Evolutionary conservation across 495 filamentous ascomycete species (phyloP), one percentile per base, ranked within the genome.

Genomic region (Rhizodiscina lignyota): DNA sequence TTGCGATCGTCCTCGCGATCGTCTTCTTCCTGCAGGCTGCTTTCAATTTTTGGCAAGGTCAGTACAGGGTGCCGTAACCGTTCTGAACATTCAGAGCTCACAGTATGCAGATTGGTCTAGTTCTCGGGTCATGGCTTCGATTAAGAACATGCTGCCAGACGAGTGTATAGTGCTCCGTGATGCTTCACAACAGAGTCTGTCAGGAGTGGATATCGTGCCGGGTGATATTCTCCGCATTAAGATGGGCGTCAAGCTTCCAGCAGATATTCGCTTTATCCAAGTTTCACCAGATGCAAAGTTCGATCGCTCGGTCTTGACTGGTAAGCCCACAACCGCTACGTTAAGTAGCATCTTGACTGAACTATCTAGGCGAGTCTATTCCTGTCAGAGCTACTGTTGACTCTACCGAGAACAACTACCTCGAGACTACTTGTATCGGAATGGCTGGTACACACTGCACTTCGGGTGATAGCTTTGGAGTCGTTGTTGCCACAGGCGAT

Each of bases 371-470:
- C 21, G 74, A 80, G 56, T 71, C 75, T 4, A 57, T 69, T 16
- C 74, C 75, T 23, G 52, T 80, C 13, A 58, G 61, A 5, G 77
- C 70, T 4, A 59, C 67, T 2, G 64, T 70, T 5, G 64, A 81
- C 3, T 60, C 53, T 5, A 77, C 70, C 0, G 74, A 82, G 33
- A 53, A 61, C 17, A 83, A 83, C 50, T 83, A 79, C 44, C 67
- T 85, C 20, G 79, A 83, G 49, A 79, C 77, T 15, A 64, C 64
- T 17, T 77, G 72, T 41, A 75, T 83, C 30, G 78, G 74, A n/a
- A 51, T 85, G 17, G 73, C 77, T 57, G 77, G 79, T 21, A 81
- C 74, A 1, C 65, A 72, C 35, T 78, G 75, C 37, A 67, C 74
- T 4, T 72, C 68, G 17, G 79, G 77, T 2, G 74, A 59, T 37